Evolutionary conservation across 192 early-diverging fungal genomes (phyloP), one percentile per base, ranked within the genome.

Genomic region (Backusella parvicylindrica): DNA sequence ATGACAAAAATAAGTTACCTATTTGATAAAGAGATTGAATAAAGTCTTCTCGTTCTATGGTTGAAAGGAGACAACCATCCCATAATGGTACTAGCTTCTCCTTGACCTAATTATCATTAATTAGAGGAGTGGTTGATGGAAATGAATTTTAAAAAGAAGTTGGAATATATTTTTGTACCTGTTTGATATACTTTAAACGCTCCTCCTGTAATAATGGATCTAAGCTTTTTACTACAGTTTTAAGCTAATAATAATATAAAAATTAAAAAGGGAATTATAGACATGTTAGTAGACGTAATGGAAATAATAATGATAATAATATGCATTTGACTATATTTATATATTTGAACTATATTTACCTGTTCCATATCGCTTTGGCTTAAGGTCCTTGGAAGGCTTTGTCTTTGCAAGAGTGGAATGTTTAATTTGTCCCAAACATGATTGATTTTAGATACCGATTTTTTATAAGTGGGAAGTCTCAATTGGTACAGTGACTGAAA

Each of bases 11-110:
- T 23, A 50, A 26, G 60, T 77, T 69, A 82, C 84, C 82, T 73
- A 80, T 65, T 31, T 76, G 66, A 30, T 84, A 76, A 21, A 87
- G 50, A 1, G 73, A 40, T 9, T 73, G 64, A 35, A 75, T 80
- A 63, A 87, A 87, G 1, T 64, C 73, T n/a, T 81, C 75, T 47
- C 82, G 75, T 28, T 87, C 86, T 35, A 71, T 49, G 26, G 82
- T 71, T 26, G 71, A 64, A n/a, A 87, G 70, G 28, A 87, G 47
- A 37, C 84, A 85, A 9, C 68, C 53, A 56, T 87, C 84, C 86
- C 86, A 87, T 7, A 87, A 64, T 9, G 56, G 53, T 5, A 63
- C 41, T 32, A 87, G 65, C 0, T 66, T 49, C 3, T 69, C 33
- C 74, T 76, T 79, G 30, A 74, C 65, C 68, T 85, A 43, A 53